These are phyloP conservation scores for Cordyceps fumosorosea DNA, from an alignment of 2,329 filamentous ascomycete species.

Conservation along the genomic window DNA sequence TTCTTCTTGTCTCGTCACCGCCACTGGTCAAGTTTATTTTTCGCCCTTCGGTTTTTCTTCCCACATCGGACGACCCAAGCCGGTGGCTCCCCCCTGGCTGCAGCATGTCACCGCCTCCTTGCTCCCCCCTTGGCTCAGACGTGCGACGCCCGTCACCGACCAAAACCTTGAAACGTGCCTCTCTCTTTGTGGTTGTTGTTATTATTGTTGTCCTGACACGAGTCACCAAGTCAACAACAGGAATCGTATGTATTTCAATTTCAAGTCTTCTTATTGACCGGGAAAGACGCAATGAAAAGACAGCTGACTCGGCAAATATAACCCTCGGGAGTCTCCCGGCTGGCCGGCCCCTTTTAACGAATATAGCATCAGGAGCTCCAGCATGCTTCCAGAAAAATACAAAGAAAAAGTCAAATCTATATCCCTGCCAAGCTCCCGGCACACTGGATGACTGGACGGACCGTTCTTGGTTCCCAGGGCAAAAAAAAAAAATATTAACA, in stretches of 20 bases:
- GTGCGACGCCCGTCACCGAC: neutral
- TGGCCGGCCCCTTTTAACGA: neutral
- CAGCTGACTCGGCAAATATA: neutral
- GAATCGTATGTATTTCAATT: too few species aligned
- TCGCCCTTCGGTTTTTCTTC: neutral
- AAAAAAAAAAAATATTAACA: neutral
- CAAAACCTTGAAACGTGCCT: too few species aligned
- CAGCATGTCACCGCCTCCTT: neutral
- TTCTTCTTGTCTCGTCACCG: neutral
- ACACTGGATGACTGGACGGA: neutral
- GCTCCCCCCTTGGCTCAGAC: neutral
- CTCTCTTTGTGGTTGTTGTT: too few species aligned
- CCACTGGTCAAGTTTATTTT: neutral
- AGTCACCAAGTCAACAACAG: neutral
- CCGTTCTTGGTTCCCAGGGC: neutral
- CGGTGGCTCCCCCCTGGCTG: neutral
- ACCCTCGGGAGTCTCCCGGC: neutral
- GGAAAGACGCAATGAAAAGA: neutral
- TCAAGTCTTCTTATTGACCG: neutral
- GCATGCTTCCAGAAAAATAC: neutral
- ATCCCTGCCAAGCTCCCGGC: neutral
- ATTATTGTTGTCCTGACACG: neutral
- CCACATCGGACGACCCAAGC: neutral
- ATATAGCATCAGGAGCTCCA: neutral
- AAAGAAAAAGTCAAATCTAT: neutral